Evolutionary conservation across 1,284 basidiomycete species (phyloP).

Genomic region (Blastosporella zonata): DNA sequence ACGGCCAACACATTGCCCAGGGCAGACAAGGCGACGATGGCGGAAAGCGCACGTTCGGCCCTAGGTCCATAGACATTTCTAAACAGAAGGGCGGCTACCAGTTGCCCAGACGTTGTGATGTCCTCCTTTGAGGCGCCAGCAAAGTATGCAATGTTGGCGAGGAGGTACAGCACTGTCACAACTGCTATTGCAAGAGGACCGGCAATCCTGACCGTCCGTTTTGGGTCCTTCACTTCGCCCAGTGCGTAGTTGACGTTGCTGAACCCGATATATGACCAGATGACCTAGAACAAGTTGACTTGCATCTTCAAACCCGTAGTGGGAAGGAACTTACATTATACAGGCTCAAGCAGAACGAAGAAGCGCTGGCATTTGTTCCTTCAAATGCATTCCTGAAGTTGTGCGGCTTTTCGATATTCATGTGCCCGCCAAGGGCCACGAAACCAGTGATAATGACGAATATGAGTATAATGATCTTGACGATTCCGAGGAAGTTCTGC

Average conservation of each 20-base stretch:
- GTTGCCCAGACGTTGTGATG: constrained; percentile 22
- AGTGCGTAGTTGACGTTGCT: constrained; percentile 30
- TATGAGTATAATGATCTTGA: constrained; percentile 43
- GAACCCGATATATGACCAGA: constrained; percentile 24
- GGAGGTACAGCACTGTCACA: constrained; percentile 28
- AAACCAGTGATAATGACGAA: constrained; percentile 37
- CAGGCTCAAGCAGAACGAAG: constrained; percentile 25
- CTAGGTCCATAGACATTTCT: constrained; percentile 46
- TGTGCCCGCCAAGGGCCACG: constrained; percentile 21
- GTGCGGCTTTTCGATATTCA: constrained; percentile 24
- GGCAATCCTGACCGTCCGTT: constrained; percentile 25
- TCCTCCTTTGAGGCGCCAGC: constrained; percentile 29
- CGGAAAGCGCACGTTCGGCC: constrained; percentile 42
- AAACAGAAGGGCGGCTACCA: constrained; percentile 40
- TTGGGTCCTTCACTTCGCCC: constrained; percentile 28
- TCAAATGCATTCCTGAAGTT: constrained; percentile 34
- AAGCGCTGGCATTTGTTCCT: constrained; percentile 29
- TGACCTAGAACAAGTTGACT: constrained; percentile 13
- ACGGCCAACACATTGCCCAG: constrained; percentile 45
- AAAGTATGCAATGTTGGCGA: constrained; percentile 31
- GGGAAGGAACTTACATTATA: constrained; percentile 27
- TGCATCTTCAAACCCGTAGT: neutral
- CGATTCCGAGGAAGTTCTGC: constrained; percentile 44
- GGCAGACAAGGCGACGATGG: constrained; percentile 46
- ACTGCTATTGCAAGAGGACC: constrained; percentile 28